Base-by-base conservation (phyloP, 495 filamentous ascomycete species). In the Clohesyomyces aquaticus region DNA sequence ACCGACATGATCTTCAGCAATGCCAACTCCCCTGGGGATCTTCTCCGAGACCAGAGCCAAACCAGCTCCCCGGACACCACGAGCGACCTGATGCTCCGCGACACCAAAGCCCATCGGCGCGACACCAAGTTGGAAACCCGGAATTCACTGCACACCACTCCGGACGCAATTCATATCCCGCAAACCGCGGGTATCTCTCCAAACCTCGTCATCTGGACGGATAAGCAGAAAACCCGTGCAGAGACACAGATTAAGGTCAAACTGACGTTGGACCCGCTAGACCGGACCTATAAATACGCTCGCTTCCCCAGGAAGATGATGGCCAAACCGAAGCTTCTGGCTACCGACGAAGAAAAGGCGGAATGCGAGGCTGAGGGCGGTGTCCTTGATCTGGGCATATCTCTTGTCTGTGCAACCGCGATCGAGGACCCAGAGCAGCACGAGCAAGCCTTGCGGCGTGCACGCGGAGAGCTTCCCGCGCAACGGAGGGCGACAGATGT, bases 181-280 rank as follows among this genome's bases (percentile, higher is more conserved):
- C 61, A 57, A 29, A 51, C 52, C 1, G 29, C 18, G 18, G 28
- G 38, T 27, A 54, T 4, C 3, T 28, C 55, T 1, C 48, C 55
- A 1, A 9, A 54, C 3, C 19, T 66, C 26, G 42, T 35, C 42
- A 11, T 66, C 14, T 26, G 35, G 12, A 22, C 63, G 9, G 56
- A 66, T 49, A 66, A 60, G 42, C 59, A 55, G n/a, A 66, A 66
- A 55, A 59, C 63, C 12, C 63, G 63, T 3, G 63, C 63, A 35
- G 63, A 66, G 28, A 66, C 63, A 4, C 63, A 66, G 49, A 66
- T 66, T 48, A 66, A 60, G 42, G 29, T 66, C 22, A 29, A 55
- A n/a, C 22, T 66, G 55, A 32, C 54, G n/a, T 18, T 66, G 35
- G 63, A 66, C 19, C 63, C 63, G 16, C 26, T 66, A 18, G 49